Percentiles rank a stretch among this genome's conserved stretches.
These are phyloP conservation scores for Crithidia fasciculata DNA, from an alignment of 208 protist genomes.

Conservation along the genomic window DNA sequence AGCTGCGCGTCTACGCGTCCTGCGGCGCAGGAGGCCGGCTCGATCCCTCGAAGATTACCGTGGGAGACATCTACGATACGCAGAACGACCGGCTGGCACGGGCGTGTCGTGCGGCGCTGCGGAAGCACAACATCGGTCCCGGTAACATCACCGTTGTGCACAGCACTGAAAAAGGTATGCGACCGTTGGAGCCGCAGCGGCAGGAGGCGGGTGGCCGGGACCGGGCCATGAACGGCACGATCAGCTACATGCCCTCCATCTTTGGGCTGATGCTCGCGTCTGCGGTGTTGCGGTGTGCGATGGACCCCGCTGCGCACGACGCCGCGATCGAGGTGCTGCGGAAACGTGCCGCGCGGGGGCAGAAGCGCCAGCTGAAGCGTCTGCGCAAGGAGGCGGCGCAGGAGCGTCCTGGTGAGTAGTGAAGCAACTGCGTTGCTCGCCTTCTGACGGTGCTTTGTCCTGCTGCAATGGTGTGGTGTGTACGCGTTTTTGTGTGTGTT, in stretches of 20 bases:
- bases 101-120: slow-evolving; percentile 68
- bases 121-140: slow-evolving; percentile 58
- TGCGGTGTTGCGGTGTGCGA: slow-evolving; percentile 68
- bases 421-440: no score
- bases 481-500: no score
- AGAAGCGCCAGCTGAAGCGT: slow-evolving; percentile 37
- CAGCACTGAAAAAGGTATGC: slow-evolving; percentile 61
- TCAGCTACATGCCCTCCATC: slow-evolving; percentile 91
- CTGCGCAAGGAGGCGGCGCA: background rate
- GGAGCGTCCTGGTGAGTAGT: background rate
- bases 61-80: slow-evolving; percentile 82
- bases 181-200: slow-evolving; percentile 75
- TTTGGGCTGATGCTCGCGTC: slow-evolving; percentile 86
- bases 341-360: slow-evolving; percentile 39
- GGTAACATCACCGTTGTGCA: slow-evolving; percentile 71
- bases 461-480: no score
- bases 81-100: slow-evolving; percentile 80
- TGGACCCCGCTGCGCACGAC: slow-evolving; percentile 60
- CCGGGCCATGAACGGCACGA: slow-evolving; percentile 86
- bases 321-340: slow-evolving; percentile 34
- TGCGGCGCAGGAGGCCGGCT: slow-evolving; percentile 86
- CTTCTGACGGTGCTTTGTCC: no score
- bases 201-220: slow-evolving; percentile 82
- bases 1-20: slow-evolving; percentile 73
- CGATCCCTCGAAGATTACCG: slow-evolving; percentile 63